phyloP scores from a whole-genome alignment of 257 asterid genomes.

The Orobanche coerulescens region DNA sequence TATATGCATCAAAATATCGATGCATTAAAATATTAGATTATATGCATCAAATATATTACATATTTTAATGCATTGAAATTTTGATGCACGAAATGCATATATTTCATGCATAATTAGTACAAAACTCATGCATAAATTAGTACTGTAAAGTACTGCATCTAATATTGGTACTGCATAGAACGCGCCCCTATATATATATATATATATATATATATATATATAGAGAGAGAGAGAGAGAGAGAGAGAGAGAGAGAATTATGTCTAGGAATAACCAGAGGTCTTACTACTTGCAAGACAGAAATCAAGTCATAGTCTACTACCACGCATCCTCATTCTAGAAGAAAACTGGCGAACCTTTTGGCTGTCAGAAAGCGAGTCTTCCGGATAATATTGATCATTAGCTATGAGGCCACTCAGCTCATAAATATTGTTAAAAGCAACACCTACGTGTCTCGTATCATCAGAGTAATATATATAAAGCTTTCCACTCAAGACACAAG shows the following conservation, averaged over 20 bases:
- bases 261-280: background rate
- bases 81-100: no score
- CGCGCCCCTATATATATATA: no score
- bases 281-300: conserved; percentile 3
- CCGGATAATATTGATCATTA: conserved; percentile 66
- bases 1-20: no score
- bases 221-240: no score
- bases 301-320: background rate
- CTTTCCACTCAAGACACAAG: conserved; percentile 92
- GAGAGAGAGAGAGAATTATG: background rate
- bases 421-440: conserved; percentile 79
- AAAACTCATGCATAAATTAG: no score
- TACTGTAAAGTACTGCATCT: no score
- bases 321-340: conserved; percentile 8
- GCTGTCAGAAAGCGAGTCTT: conserved; percentile 86
- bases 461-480: conserved; percentile 76
- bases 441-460: conserved; percentile 73
- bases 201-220: no score
- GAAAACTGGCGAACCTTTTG: conserved; percentile 60
- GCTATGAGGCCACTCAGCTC: conserved; percentile 90
- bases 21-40: no score
- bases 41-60: no score
- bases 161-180: no score
- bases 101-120: no score
- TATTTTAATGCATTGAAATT: no score